Conservation (phyloP, 306 rosid species). For the Vigna nakashimae region DNA sequence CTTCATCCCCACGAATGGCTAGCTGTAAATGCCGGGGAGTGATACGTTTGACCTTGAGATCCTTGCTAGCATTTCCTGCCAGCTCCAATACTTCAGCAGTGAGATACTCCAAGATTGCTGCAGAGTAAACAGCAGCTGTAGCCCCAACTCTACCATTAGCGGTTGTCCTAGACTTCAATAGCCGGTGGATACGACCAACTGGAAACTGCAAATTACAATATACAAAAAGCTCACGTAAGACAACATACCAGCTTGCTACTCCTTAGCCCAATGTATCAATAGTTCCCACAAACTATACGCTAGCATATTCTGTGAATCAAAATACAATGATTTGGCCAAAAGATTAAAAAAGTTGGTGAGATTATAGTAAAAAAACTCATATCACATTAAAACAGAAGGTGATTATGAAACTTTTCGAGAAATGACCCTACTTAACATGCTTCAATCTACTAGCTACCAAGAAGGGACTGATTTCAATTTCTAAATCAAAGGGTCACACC, state of each 20-base stretch:
- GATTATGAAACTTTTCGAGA: constrained; percentile 9
- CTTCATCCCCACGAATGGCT: constrained; percentile 82
- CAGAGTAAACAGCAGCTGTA: constrained; percentile 84
- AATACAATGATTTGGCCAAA: background rate
- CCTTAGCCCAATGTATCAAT: background rate
- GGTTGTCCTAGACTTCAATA: constrained; percentile 71
- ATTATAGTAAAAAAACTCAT: background rate
- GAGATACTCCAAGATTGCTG: constrained; percentile 79
- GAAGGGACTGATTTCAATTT: background rate
- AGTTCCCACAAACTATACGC: constrained; percentile 1
- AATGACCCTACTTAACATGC: background rate
- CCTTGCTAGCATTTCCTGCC: constrained; percentile 87
- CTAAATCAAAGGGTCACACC: background rate
- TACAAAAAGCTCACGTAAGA: constrained; percentile 23
- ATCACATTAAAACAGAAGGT: background rate
- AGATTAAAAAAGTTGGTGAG: background rate
- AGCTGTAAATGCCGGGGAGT: constrained; percentile 84
- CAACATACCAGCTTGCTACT: constrained; percentile 1
- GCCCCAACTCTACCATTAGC: constrained; percentile 81
- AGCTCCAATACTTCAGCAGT: constrained; percentile 83
- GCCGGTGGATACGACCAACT: constrained; percentile 80
- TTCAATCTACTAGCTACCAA: background rate
- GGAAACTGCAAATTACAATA: constrained; percentile 65
- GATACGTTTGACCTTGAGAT: constrained; percentile 80
- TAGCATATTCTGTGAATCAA: background rate